A percentile compares a stretch with the other conserved stretches of the same genome.
Evolutionary conservation across 257 asterid species (phyloP).

Genomic region (Solanum tacnaense): DNA sequence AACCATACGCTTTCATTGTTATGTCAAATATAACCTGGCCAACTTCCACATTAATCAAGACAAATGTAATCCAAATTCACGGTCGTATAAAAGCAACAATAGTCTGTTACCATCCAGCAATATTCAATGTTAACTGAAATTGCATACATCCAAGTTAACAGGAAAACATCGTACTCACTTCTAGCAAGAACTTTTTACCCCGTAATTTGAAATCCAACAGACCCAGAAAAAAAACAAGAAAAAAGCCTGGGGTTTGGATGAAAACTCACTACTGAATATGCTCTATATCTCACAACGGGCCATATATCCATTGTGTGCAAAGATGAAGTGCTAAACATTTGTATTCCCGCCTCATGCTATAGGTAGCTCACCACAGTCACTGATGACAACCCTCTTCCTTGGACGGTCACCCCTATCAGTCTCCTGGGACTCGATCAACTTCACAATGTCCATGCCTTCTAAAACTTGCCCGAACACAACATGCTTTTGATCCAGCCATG

Average conservation of each 20-base stretch:
- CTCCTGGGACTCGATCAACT: constrained; percentile 58
- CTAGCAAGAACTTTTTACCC: background rate
- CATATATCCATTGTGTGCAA: background rate
- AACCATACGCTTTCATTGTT: background rate
- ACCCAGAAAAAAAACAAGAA: constrained; percentile 7
- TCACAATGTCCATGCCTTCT: constrained; percentile 87
- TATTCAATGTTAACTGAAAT: background rate
- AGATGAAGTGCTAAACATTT: background rate
- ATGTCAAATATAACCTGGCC: background rate
- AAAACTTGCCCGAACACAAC: constrained; percentile 96
- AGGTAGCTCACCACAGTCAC: constrained; percentile 89
- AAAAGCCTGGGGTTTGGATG: constrained; percentile 4
- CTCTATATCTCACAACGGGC: constrained; percentile 18
- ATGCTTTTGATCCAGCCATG: constrained; percentile 84
- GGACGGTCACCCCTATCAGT: constrained; percentile 98
- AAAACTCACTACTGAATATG: constrained; percentile 14
- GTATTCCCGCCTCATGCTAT: constrained; percentile 25
- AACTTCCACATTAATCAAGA: background rate
- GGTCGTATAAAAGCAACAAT: background rate
- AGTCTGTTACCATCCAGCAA: background rate
- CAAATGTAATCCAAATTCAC: background rate
- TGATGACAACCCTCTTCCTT: constrained; percentile 59
- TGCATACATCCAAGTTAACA: background rate
- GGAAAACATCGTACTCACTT: constrained; percentile 7
- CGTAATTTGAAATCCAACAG: constrained; percentile 1